Percentiles rank a stretch among this genome's conserved stretches.
Conservation (phyloP, 371 early-diverging fungal genomes). For the Caulochytrium protostelioides region DNA sequence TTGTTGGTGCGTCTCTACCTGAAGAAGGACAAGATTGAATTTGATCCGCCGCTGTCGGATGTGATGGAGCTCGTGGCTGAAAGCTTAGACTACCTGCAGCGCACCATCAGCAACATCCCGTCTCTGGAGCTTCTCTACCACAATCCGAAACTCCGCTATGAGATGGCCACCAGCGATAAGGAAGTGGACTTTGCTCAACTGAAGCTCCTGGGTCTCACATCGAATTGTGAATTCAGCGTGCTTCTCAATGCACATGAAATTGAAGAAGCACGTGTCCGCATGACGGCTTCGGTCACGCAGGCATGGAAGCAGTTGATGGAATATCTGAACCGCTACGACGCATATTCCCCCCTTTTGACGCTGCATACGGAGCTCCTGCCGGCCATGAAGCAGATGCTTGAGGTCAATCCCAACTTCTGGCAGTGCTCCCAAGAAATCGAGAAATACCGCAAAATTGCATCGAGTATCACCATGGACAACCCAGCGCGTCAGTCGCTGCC, state of each 20-base stretch:
- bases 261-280: constrained; percentile 6
- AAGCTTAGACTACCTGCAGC: constrained; percentile 16
- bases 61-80: constrained; percentile 21
- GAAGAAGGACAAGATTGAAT: constrained; percentile 9
- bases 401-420: too few species aligned
- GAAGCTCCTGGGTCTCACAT: background rate
- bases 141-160: background rate
- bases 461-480: background rate
- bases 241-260: constrained; percentile 1
- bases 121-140: constrained; percentile 14
- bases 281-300: background rate
- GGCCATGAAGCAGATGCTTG: too few species aligned
- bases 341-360: too few species aligned
- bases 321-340: too few species aligned
- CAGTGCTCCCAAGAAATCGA: too few species aligned
- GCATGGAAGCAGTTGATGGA: too few species aligned
- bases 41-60: constrained; percentile 25
- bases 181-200: background rate
- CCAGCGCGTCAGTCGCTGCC: background rate
- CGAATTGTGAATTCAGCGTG: background rate
- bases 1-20: background rate
- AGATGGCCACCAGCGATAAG: background rate
- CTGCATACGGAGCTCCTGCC: too few species aligned
- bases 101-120: constrained; percentile 20
- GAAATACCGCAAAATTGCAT: too few species aligned